phyloP scores from a whole-genome alignment of 2,329 filamentous ascomycete genomes.

The Cladorrhinum sp. region DNA sequence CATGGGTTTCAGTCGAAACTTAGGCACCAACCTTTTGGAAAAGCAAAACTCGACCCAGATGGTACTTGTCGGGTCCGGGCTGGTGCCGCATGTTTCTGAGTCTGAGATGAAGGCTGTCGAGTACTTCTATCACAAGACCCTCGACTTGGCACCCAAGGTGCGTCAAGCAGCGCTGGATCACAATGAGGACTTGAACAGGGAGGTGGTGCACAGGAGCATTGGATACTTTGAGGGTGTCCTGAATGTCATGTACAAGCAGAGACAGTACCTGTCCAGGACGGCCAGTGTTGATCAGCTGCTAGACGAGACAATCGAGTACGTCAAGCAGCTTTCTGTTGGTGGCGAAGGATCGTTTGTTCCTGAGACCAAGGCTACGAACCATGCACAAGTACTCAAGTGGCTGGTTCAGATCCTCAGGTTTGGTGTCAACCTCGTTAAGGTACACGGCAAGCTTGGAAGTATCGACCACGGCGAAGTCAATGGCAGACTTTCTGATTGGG shows the following conservation, averaged over 20 bases:
- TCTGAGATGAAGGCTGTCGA: conserved; percentile 48
- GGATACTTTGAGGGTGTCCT: conserved; percentile 87
- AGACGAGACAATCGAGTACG: conserved; percentile 34
- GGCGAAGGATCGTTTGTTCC: conserved; percentile 24
- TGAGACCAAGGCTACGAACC: conserved; percentile 23
- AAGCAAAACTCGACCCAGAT: conserved; percentile 69
- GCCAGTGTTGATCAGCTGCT: conserved; percentile 40
- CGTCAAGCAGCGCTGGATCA: conserved; percentile 68
- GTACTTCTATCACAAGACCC: conserved; percentile 73
- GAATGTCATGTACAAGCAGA: conserved; percentile 60
- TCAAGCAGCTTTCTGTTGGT: conserved; percentile 35
- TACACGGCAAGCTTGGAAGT: conserved; percentile 64
- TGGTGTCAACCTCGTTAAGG: conserved; percentile 57
- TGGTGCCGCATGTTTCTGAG: conserved; percentile 22
- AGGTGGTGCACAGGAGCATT: conserved; percentile 74
- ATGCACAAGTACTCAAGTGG: conserved; percentile 49
- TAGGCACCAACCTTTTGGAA: conserved; percentile 68
- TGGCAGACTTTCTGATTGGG: conserved; percentile 48
- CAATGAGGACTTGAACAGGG: conserved; percentile 77
- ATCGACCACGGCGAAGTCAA: conserved; percentile 45
- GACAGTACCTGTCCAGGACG: conserved; percentile 45
- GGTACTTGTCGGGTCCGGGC: conserved; percentile 58
- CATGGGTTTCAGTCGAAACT: conserved; percentile 87
- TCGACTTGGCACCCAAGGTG: conserved; percentile 69
- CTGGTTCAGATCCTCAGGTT: conserved; percentile 65